Conservation (phyloP, 257 asterid species). For the Fraxinus cuspidata region DNA sequence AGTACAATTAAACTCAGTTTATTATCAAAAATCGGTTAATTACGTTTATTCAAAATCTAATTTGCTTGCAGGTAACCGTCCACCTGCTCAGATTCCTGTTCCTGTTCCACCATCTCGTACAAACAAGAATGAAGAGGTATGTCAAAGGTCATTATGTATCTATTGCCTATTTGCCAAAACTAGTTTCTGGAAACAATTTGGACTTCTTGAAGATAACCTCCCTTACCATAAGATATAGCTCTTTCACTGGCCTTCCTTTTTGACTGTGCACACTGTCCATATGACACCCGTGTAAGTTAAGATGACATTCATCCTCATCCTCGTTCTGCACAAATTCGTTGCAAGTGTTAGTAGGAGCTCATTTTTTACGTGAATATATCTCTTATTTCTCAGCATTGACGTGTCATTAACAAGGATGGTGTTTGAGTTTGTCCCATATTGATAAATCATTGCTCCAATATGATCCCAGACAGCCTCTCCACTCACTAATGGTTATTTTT, state of each 20-base stretch:
- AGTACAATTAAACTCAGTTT: not conserved
- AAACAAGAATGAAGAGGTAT: slow-evolving; percentile 75
- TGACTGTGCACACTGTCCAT: not conserved
- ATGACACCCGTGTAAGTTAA: not conserved
- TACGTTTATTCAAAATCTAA: slow-evolving; percentile 23
- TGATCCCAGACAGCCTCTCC: not conserved
- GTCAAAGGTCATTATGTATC: slow-evolving; percentile 10
- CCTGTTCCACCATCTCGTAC: slow-evolving; percentile 75
- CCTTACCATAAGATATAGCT: not conserved
- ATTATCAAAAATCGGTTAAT: not conserved
- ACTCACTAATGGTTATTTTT: not conserved
- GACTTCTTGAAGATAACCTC: not conserved
- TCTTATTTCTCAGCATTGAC: not conserved
- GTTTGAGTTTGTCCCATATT: slow-evolving; percentile 5
- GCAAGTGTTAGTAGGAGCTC: slow-evolving; percentile 13
- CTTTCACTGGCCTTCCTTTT: not conserved
- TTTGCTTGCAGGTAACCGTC: slow-evolving; percentile 69
- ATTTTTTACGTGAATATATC: not conserved
- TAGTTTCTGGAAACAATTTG: not conserved
- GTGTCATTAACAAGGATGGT: not conserved
- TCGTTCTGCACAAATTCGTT: slow-evolving; percentile 1
- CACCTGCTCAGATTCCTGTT: slow-evolving; percentile 93
- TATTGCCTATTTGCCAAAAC: not conserved
- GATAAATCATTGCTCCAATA: slow-evolving; percentile 16
- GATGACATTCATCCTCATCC: slow-evolving; percentile 5